Conservation (phyloP, 352 stramenopile species). For the Phytopythium litorale region DNA sequence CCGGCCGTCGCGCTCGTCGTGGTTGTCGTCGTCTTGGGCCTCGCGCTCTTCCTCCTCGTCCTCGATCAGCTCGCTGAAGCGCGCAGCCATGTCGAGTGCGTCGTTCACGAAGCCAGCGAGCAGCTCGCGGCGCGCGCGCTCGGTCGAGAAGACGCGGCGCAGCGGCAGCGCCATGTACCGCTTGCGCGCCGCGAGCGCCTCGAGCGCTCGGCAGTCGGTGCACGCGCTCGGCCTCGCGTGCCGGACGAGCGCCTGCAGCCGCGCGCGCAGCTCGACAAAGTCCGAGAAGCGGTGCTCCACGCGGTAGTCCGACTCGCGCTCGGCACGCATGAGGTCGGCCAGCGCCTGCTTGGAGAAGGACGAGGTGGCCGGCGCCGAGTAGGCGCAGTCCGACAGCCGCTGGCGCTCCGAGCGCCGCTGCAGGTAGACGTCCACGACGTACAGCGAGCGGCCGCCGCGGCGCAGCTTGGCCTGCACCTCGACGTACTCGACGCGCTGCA, state of each 20-base stretch:
- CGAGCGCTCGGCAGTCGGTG: slow-evolving; percentile 16
- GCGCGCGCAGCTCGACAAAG: slow-evolving; percentile 18
- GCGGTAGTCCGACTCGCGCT: slow-evolving; percentile 31
- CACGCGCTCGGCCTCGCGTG: slow-evolving; percentile 9
- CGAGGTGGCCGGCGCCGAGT: slow-evolving; percentile 12
- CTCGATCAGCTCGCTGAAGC: slow-evolving; percentile 9
- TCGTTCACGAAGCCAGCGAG: slow-evolving; percentile 27
- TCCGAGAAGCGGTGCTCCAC: slow-evolving; percentile 28
- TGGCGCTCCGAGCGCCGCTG: slow-evolving; percentile 19
- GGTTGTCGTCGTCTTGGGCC: background rate
- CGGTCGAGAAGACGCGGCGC: slow-evolving; percentile 18
- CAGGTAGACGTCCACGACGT: slow-evolving; percentile 29
- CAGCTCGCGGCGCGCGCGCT: slow-evolving; percentile 21
- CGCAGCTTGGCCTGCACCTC: slow-evolving; percentile 23
- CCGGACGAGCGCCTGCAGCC: slow-evolving; percentile 9
- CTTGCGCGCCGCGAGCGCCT: slow-evolving; percentile 5
- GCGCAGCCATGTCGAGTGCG: slow-evolving; percentile 14
- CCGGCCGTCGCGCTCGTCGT: slow-evolving; percentile 7
- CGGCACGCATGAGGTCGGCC: slow-evolving; percentile 21
- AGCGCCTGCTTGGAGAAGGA: slow-evolving; percentile 19
- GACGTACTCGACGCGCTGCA: slow-evolving; percentile 28
- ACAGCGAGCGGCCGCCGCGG: slow-evolving; percentile 20
- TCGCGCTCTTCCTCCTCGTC: background rate
- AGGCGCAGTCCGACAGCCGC: slow-evolving; percentile 25
- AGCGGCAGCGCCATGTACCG: slow-evolving; percentile 21